Evolutionary conservation across 2,329 filamentous ascomycete species (phyloP).

Genomic region (Stenocarpella maydis): DNA sequence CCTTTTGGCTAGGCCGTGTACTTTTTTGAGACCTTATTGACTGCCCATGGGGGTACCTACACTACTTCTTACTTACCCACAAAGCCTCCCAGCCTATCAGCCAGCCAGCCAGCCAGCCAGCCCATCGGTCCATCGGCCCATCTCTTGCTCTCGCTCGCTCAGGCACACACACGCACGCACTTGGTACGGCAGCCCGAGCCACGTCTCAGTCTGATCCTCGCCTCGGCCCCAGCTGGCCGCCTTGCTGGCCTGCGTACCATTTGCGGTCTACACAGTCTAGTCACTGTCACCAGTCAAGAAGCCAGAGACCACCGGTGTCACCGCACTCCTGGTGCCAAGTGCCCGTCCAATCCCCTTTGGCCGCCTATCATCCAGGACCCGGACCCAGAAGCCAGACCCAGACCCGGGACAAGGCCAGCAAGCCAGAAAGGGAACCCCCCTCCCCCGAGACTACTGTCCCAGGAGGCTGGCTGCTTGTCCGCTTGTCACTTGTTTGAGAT

Average conservation of each 20-base stretch:
- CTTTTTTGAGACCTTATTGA: conserved; percentile 31
- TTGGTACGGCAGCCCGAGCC: conserved; percentile 15
- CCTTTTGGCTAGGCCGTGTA: conserved; percentile 29
- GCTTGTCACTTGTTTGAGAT: conserved; percentile 35
- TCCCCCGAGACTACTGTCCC: conserved; percentile 33
- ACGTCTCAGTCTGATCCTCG: conserved; percentile 29
- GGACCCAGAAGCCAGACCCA: conserved; percentile 21
- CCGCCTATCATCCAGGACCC: conserved; percentile 24
- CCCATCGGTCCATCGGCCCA: conserved; percentile 1
- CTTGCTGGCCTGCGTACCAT: conserved; percentile 28
- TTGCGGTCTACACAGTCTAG: conserved; percentile 22
- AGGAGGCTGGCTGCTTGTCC: conserved; percentile 32
- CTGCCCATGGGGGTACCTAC: conserved; percentile 29
- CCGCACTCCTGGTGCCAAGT: conserved; percentile 30
- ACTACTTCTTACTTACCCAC: conserved; percentile 33
- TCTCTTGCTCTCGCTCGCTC: background rate
- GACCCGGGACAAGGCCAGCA: conserved; percentile 27
- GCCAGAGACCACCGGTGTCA: conserved; percentile 31
- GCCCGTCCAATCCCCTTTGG: conserved; percentile 28
- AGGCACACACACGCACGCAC: background rate
- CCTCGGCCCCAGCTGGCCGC: conserved; percentile 24
- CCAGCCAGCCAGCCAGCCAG: background rate
- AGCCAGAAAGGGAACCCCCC: conserved; percentile 32
- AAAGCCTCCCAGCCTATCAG: background rate
- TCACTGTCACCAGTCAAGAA: conserved; percentile 13